Conservation (phyloP, 345 rosid genomes). For the Bruguiera gymnorhiza region DNA sequence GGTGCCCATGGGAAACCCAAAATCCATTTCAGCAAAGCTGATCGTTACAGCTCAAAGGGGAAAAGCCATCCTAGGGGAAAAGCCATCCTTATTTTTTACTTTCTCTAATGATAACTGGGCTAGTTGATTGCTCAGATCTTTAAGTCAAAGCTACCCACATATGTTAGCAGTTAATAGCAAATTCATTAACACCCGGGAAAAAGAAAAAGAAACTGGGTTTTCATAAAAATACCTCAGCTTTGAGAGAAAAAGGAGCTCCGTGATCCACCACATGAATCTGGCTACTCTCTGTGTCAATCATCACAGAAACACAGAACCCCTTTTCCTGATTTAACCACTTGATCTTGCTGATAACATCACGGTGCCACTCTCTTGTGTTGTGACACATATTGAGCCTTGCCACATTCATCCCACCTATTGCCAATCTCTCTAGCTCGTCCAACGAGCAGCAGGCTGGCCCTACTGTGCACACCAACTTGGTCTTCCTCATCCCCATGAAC, state of each 20-base stretch:
- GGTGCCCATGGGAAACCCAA: conserved; percentile 10
- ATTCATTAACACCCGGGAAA: not conserved
- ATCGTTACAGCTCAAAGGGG: not conserved
- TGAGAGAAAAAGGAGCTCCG: conserved; percentile 54
- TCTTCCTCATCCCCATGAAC: conserved; percentile 66
- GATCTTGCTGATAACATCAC: conserved; percentile 55
- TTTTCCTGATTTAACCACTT: conserved; percentile 50
- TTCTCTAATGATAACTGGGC: not conserved
- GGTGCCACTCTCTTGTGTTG: conserved; percentile 64
- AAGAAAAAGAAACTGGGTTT: not conserved
- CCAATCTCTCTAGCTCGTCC: conserved; percentile 60
- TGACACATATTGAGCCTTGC: conserved; percentile 78
- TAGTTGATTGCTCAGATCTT: too few species aligned
- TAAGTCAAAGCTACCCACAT: too few species aligned
- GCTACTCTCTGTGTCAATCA: conserved; percentile 80
- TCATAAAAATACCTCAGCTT: conserved; percentile 29
- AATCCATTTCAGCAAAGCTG: not conserved
- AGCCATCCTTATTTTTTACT: not conserved
- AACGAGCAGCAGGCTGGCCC: conserved; percentile 61
- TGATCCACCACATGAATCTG: conserved; percentile 75
- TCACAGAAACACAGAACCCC: conserved; percentile 55
- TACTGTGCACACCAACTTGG: conserved; percentile 67
- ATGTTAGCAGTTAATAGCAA: too few species aligned
- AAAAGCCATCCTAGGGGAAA: not conserved
- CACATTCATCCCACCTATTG: conserved; percentile 67